Conservation (phyloP, 176 grass and related monocot species). For the Avena insularis region DNA sequence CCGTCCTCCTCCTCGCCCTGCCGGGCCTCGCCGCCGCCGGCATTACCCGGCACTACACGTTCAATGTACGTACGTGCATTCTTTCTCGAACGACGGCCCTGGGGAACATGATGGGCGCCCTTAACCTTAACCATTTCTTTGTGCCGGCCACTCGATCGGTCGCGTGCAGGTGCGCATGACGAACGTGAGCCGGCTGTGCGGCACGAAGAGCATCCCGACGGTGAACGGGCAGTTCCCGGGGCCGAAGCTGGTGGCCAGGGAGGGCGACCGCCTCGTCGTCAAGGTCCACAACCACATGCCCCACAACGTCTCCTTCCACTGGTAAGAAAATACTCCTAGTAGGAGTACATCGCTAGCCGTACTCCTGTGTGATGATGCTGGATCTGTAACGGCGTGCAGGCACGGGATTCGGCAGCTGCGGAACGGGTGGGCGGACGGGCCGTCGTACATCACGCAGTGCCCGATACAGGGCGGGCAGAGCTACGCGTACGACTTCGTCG, state of each 20-base stretch:
- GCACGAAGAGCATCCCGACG: slow-evolving; percentile 76
- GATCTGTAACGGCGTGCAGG: slow-evolving; percentile 33
- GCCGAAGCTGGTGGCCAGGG: slow-evolving; percentile 56
- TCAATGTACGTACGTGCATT: slow-evolving; percentile 47
- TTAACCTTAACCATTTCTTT: not conserved
- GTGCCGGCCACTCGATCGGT: no score
- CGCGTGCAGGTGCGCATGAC: slow-evolving; percentile 8
- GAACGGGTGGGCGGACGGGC: slow-evolving; percentile 77
- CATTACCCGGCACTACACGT: slow-evolving; percentile 66
- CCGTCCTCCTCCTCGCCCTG: slow-evolving; percentile 47
- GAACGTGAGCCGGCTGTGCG: slow-evolving; percentile 75
- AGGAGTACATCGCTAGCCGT: not conserved
- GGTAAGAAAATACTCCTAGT: slow-evolving; percentile 40
- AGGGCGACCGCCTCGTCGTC: slow-evolving; percentile 73
- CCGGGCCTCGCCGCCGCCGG: slow-evolving; percentile 41
- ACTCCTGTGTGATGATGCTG: not conserved
- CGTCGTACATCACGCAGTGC: slow-evolving; percentile 80
- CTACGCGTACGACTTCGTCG: slow-evolving; percentile 65
- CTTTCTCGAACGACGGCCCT: not conserved
- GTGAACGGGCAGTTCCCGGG: slow-evolving; percentile 86
- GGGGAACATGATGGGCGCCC: not conserved
- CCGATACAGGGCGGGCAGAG: slow-evolving; percentile 64
- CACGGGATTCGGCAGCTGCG: slow-evolving; percentile 70
- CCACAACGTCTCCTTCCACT: slow-evolving; percentile 78
- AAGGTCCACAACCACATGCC: slow-evolving; percentile 74